Percentiles rank a stretch among this genome's conserved stretches.
These are phyloP conservation scores for Pythium biforme DNA, from an alignment of 352 stramenopile species.

Conservation along the genomic window DNA sequence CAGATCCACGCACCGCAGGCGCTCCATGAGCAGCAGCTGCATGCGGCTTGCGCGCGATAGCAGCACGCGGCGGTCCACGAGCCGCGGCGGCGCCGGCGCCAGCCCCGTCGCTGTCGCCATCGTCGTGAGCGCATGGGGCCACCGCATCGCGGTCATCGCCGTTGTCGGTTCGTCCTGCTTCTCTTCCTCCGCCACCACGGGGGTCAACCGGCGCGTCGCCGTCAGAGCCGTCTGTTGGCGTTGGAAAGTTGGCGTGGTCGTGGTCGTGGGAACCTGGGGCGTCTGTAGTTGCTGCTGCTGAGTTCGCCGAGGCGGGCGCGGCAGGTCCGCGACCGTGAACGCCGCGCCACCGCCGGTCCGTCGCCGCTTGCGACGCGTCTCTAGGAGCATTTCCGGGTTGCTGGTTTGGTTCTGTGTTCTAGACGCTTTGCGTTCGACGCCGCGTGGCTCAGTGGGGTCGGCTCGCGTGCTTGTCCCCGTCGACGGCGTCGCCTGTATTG, in stretches of 20 bases:
- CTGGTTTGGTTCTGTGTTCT: too few species aligned
- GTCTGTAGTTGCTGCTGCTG: background rate
- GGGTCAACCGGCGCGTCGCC: too few species aligned
- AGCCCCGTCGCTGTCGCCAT: background rate
- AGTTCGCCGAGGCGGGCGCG: background rate
- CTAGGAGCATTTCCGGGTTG: background rate
- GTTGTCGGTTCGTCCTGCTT: background rate
- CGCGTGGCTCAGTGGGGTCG: too few species aligned
- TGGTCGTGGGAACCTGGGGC: background rate
- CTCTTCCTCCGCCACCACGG: background rate
- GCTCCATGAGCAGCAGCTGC: conserved; percentile 15
- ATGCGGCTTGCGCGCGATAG: conserved; percentile 22
- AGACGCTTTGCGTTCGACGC: too few species aligned
- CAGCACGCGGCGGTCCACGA: conserved; percentile 8
- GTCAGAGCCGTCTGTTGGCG: too few species aligned
- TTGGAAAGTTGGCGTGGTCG: background rate
- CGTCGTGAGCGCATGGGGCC: background rate
- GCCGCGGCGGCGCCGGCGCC: background rate
- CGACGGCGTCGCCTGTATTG: too few species aligned
- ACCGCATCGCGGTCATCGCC: background rate
- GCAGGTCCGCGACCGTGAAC: conserved; percentile 5
- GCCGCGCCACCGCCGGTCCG: background rate
- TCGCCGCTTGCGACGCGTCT: conserved; percentile 4
- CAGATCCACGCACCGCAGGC: conserved; percentile 14
- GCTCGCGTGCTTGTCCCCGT: too few species aligned